These are phyloP conservation scores for Tulasnella sp. DNA, from an alignment of 768 basidiomycete species.

Conservation along the genomic window DNA sequence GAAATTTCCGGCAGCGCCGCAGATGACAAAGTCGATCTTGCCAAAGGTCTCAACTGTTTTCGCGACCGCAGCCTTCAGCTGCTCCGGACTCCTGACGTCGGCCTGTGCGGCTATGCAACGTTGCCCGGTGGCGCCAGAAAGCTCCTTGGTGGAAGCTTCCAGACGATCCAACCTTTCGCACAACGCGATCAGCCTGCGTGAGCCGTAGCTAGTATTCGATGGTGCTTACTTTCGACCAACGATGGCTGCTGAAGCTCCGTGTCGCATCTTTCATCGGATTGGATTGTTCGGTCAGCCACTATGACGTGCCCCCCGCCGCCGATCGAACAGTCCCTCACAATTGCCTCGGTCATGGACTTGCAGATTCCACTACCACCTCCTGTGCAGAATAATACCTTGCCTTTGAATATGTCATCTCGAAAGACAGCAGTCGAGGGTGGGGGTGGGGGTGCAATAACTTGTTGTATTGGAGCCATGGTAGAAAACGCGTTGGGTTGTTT, in stretches of 20 bases:
- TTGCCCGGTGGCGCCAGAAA: slow-evolving; percentile 65
- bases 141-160: slow-evolving; percentile 61
- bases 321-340: slow-evolving; percentile 50
- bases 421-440: slow-evolving; percentile 29
- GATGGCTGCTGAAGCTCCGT: slow-evolving; percentile 78
- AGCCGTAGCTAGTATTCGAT: not conserved
- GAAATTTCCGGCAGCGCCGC: slow-evolving; percentile 96
- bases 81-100: slow-evolving; percentile 76
- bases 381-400: slow-evolving; percentile 87
- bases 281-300: slow-evolving; percentile 4
- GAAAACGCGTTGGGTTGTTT: too few relatives aligned
- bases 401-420: slow-evolving; percentile 72
- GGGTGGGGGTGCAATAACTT: slow-evolving; percentile 8
- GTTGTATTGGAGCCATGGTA: slow-evolving; percentile 1
- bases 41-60: slow-evolving; percentile 74
- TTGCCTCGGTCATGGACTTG: slow-evolving; percentile 75
- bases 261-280: slow-evolving; percentile 63
- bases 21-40: slow-evolving; percentile 90
- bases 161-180: slow-evolving; percentile 44
- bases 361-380: slow-evolving; percentile 94
- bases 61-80: slow-evolving; percentile 69
- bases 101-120: slow-evolving; percentile 69
- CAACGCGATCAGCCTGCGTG: not conserved
- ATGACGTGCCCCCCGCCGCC: not conserved
- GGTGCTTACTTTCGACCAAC: slow-evolving; percentile 80